A percentile compares a stretch with the other conserved stretches of the same genome.
phyloP scores from a whole-genome alignment of 169 alveolate genomes.

The Plasmodium ovale region DNA sequence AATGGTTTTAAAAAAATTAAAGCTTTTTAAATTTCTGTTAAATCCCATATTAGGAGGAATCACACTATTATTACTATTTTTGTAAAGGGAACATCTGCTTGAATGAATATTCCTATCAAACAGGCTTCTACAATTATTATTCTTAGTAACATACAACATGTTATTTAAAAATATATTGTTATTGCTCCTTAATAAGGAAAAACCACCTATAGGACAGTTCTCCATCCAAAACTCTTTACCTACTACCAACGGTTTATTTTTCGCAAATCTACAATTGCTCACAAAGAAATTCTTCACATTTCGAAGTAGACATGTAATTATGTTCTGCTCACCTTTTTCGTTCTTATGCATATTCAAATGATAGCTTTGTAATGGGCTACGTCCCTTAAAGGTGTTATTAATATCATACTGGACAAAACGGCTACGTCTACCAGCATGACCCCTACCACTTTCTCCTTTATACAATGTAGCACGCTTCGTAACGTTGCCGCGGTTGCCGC shows the following conservation, averaged over 20 bases:
- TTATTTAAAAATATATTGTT: constrained; percentile 26
- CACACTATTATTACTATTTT: constrained; percentile 8
- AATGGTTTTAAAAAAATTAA: constrained; percentile 22
- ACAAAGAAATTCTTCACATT: neutral
- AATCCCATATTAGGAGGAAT: neutral
- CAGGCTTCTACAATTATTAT: constrained; percentile 10
- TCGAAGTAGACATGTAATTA: neutral
- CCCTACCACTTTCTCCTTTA: no score
- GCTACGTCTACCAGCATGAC: no score
- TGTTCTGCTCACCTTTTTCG: neutral
- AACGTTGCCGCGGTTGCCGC: no score
- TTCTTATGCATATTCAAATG: neutral
- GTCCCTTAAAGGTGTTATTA: no score
- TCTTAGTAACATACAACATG: constrained; percentile 27
- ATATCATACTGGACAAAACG: no score
- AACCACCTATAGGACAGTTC: no score
- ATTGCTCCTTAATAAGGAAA: constrained; percentile 14
- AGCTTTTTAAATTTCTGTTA: constrained; percentile 11
- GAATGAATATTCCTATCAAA: constrained; percentile 47
- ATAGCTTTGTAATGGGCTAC: no score
- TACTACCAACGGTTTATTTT: neutral
- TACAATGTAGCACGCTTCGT: no score
- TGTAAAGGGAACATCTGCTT: neutral
- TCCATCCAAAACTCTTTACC: no score
- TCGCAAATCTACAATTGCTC: neutral